Evolutionary conservation across 2,329 filamentous ascomycete genomes (phyloP), one percentile per base, ranked within the genome.

Genomic region (Chalaropsis thielavioides): DNA sequence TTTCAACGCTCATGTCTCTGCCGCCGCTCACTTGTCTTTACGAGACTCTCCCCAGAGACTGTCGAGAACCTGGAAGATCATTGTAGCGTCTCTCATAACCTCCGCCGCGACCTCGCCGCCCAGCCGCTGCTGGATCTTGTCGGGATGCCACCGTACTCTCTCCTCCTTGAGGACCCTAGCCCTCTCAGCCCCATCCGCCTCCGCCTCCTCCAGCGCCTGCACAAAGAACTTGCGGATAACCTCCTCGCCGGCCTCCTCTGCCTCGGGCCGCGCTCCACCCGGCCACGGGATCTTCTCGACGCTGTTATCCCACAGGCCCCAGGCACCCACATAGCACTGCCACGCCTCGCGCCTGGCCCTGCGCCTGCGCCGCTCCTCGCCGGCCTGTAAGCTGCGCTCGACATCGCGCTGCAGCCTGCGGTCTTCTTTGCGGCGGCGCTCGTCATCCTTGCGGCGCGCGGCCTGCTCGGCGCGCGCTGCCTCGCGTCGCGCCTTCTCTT

Each of bases 121-220:
- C 67, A 95, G 86, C 63, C 85, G 83, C 76, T 96, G 94, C 77
- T 96, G 90, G 65, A 97, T 88, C 79, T 97, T 99, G 76, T 99
- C 94, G 3, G 94, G 94, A 77, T 99, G 94, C 94, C 94, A 99
- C 17, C 91, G 81, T 19, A 97, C 86, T 62, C 94, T 84, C 77
- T 99, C 94, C 4, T 84, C 78, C 75, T 95, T 96, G 63, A 97
- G 78, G 66, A 74, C 76, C 7, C 77, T 74, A 22, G 78, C 72
- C 62, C 80, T 78, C 10, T 76, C 75, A 66, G 71, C 75, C 70
- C 79, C 77, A 22, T 78, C 79, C 6, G 17, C 24, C 2, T 11
- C 41, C 41, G 78, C 70, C 1, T 76, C 75, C 35, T 76, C 74
- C 24, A 77, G 44, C 27, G 65, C 69, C 19, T 73, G 71, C 19